Evolutionary conservation across 2,329 filamentous ascomycete genomes (phyloP), one percentile per base, ranked within the genome.

Genomic region (Pyricularia pennisetigena): DNA sequence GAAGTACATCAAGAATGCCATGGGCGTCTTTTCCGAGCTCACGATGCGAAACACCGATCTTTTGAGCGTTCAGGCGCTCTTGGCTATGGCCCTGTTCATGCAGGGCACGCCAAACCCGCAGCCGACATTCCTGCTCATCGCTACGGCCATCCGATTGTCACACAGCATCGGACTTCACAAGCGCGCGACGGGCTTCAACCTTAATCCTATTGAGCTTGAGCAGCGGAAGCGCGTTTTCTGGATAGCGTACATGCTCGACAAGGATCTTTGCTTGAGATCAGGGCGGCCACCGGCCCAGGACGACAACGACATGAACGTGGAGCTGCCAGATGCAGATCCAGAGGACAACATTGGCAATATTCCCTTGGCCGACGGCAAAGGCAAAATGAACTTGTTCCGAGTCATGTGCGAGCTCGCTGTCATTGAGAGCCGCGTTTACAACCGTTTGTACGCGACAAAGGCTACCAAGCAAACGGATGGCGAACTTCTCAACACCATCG

Each of bases 81-180:
- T 98, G 29, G 95, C 94, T 69, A 97, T 98, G 90, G 89, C 93
- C 2, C 82, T 97, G 20, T 99, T 98, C 80, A 85, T 99, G 79
- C 93, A 97, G 77, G 95, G 95, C 71, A 98, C 95, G 0, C 94
- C 95, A 0, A 99, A 98, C 74, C 95, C 94, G 0, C 95, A 99
- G 73, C 94, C 95, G 1, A 91, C 92, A 2, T 97, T 96, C 76
- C 90, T 97, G 74, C 85, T 98, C 66, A 90, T 98, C 32, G 92
- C 94, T 5, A 92, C 94, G 14, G 95, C 95, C 3, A 94, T 98
- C 72, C 86, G 95, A 67, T 83, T 97, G 24, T 91, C 94, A 1
- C 94, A 98, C 76, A 97, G 90, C 74, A 97, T 99, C 74, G 95
- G 95, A 24, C 84, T 99, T 49, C 95, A 99, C 79, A 97, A 97